Conservation (phyloP, 2,329 filamentous ascomycete genomes). For the Apiospora saccharicola region DNA sequence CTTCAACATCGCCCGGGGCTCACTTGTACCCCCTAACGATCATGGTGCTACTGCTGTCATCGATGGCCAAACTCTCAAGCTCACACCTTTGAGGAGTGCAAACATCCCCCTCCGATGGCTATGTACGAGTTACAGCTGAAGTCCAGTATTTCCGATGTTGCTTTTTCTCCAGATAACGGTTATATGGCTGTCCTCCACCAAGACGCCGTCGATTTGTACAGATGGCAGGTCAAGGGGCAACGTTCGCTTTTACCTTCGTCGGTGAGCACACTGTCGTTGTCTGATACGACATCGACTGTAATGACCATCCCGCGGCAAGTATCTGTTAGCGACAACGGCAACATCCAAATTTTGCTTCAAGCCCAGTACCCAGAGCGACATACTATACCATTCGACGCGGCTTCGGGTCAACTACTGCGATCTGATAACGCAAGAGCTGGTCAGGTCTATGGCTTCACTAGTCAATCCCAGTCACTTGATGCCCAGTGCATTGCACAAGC, state of each 20-base stretch:
- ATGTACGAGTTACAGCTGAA: constrained; percentile 74
- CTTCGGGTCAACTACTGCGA: constrained; percentile 33
- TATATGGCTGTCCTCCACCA: constrained; percentile 77
- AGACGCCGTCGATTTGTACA: constrained; percentile 70
- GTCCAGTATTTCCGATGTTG: constrained; percentile 74
- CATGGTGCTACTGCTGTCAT: constrained; percentile 82
- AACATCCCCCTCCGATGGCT: constrained; percentile 95
- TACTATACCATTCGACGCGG: constrained; percentile 34
- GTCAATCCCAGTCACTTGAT: constrained; percentile 39
- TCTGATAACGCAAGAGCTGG: constrained; percentile 37
- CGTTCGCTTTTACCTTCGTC: constrained; percentile 55
- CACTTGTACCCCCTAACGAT: constrained; percentile 75
- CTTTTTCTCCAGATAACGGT: constrained; percentile 70
- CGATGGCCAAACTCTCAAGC: constrained; percentile 79
- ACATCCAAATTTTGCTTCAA: constrained; percentile 46
- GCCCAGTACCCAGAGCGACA: constrained; percentile 43
- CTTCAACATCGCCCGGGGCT: constrained; percentile 73
- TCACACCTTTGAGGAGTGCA: constrained; percentile 84
- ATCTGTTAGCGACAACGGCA: constrained; percentile 39
- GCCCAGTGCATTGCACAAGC: constrained; percentile 37
- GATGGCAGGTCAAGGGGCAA: constrained; percentile 70
- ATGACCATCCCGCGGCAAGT: constrained; percentile 39
- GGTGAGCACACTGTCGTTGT: constrained; percentile 49
- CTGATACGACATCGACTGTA: constrained; percentile 37
- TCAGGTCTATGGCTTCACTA: constrained; percentile 42